Evolutionary conservation across 2,329 filamentous ascomycete genomes (phyloP), one percentile per base, ranked within the genome.

Genomic region (Myriosclerotinia scirpicola): DNA sequence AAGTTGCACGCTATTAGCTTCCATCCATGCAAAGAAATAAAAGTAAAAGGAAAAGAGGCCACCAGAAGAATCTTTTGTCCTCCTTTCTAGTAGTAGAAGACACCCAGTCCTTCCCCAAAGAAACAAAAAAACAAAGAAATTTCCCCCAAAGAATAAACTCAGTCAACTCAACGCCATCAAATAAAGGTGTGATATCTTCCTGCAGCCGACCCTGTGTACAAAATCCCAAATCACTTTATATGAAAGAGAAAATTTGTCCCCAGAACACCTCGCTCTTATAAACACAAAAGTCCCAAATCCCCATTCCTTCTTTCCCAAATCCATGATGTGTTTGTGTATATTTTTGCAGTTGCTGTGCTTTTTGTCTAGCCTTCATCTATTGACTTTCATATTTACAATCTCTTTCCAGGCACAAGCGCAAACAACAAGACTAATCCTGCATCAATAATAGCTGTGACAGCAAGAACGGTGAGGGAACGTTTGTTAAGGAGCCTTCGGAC

Each of bases 371-470:
- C 36, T 53, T 34, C 48, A 54, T 34, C 36, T 26, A 54, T 42
- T 22, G 12, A 61, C n/a, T 34, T 30, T 63, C 22, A 54, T n/a
- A 34, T 26, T 80, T 76, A 95, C 54, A 96, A 83, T 69, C 90
- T 83, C 77, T 91, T 96, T 65, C 95, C 94, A 1, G 95, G 95
- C 5, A 99, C 95, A 67, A 99, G 89, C 73, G 97, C 93, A 81
- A 99, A 99, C 36, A 99, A 82, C 67, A 95, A 85, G 74, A 91
- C 92, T 17, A 98, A 80, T n/a, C 88, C 91, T 4, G 91, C 88
- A 70, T 94, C 91, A 65, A 96, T 83, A 42, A 96, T 77, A 38
- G 89, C 77, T 40, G 93, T 93, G 69, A 95, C 84, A 11, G 86
- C 81, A 17, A 97, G 80, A 17, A 95, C 91, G 80, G 95, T 93